These are phyloP conservation scores for Ophiocordyceps camponoti-floridani DNA, from an alignment of 2,329 filamentous ascomycete genomes.

Conservation along the genomic window DNA sequence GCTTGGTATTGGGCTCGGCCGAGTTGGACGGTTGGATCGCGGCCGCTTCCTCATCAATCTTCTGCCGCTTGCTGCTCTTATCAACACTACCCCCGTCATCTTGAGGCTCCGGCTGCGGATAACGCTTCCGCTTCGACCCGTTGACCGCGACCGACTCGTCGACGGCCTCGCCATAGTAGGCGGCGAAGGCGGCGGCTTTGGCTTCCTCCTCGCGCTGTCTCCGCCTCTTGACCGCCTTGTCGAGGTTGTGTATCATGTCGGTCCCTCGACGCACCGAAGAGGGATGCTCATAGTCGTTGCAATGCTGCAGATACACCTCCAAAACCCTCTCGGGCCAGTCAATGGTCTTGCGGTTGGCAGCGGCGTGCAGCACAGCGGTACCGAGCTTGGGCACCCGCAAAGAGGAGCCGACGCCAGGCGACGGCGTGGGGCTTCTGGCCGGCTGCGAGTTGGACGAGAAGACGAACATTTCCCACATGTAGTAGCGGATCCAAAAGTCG, in stretches of 20 bases:
- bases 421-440: constrained; percentile 34
- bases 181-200: constrained; percentile 33
- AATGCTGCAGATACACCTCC: constrained; percentile 60
- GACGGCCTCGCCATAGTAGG: constrained; percentile 13
- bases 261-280: constrained; percentile 56
- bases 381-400: constrained; percentile 53
- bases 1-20: constrained; percentile 31
- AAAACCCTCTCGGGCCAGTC: constrained; percentile 65
- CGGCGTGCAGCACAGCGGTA: constrained; percentile 59
- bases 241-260: constrained; percentile 53
- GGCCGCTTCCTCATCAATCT: constrained; percentile 19
- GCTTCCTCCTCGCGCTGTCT: constrained; percentile 47
- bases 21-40: constrained; percentile 5
- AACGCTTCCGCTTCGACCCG: constrained; percentile 57
- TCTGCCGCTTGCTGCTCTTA: constrained; percentile 50
- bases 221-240: constrained; percentile 43
- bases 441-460: constrained; percentile 26
- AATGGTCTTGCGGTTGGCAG: constrained; percentile 40
- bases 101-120: constrained; percentile 29
- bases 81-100: constrained; percentile 18
- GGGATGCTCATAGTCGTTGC: constrained; percentile 76
- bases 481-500: constrained; percentile 88
- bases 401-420: constrained; percentile 20
- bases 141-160: constrained; percentile 16
- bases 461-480: constrained; percentile 72